A percentile compares a stretch with the other conserved stretches of the same genome.
phyloP scores from a whole-genome alignment of 164 flowering plant genomes.

The Platanus orientalis region DNA sequence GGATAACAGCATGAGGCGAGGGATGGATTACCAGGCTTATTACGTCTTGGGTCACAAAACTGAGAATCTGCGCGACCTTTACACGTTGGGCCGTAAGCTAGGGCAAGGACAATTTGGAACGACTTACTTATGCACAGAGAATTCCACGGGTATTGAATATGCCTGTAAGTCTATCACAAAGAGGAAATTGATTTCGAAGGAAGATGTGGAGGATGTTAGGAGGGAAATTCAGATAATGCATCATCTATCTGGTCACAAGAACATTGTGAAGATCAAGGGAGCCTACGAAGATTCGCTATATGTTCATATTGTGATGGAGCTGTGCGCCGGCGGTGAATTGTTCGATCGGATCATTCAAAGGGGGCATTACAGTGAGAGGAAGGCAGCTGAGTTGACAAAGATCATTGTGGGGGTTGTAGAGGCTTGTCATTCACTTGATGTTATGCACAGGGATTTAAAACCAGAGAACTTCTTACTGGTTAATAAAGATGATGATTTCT shows the following conservation, averaged over 20 bases:
- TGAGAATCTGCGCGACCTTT: slow-evolving; percentile 20
- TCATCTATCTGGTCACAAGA: slow-evolving; percentile 52
- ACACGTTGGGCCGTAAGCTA: slow-evolving; percentile 30
- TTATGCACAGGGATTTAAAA: slow-evolving; percentile 58
- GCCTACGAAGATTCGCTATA: slow-evolving; percentile 50
- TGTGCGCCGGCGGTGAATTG: slow-evolving; percentile 58
- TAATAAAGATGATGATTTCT: slow-evolving; percentile 50
- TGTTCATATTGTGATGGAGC: slow-evolving; percentile 55
- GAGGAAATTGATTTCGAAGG: slow-evolving; percentile 45
- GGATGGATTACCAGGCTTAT: slow-evolving; percentile 16
- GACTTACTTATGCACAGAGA: slow-evolving; percentile 45
- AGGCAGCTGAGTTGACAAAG: slow-evolving; percentile 51
- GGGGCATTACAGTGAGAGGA: slow-evolving; percentile 55
- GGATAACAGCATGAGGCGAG: slow-evolving; percentile 4
- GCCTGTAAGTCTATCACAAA: slow-evolving; percentile 57
- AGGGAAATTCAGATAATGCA: slow-evolving; percentile 69
- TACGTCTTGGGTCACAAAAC: slow-evolving; percentile 21
- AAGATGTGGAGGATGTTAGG: slow-evolving; percentile 57
- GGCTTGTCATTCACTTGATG: slow-evolving; percentile 59
- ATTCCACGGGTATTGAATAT: slow-evolving; percentile 33
- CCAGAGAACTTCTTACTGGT: slow-evolving; percentile 59
- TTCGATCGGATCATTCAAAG: slow-evolving; percentile 56
- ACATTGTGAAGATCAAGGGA: slow-evolving; percentile 48
- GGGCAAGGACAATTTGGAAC: slow-evolving; percentile 51
- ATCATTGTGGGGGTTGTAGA: slow-evolving; percentile 56